Evolutionary conservation across 1,284 basidiomycete species (phyloP).

Genomic region (Rhodotorula sp.): DNA sequence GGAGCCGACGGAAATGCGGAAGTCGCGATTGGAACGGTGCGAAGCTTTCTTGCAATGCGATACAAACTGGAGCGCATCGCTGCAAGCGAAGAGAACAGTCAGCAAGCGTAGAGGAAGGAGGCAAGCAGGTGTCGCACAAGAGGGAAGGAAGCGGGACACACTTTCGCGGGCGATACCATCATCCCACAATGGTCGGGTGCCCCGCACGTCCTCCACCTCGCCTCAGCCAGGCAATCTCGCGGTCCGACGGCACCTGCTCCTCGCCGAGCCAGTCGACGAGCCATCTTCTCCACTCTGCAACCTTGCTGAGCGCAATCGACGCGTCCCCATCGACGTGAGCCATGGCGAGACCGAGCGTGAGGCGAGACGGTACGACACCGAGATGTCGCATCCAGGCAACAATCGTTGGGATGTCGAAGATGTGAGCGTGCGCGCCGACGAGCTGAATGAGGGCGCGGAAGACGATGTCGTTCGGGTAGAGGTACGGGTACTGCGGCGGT

Average conservation of each 20-base stretch:
- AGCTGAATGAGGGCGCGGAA: constrained; percentile 66
- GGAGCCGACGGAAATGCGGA: neutral
- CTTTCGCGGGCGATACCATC: neutral
- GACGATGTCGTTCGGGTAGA: constrained; percentile 56
- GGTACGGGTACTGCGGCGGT: constrained; percentile 48
- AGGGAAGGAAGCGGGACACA: neutral
- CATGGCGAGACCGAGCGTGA: constrained; percentile 63
- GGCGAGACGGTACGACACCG: constrained; percentile 56
- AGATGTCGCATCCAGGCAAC: constrained; percentile 74
- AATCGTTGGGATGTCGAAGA: constrained; percentile 63
- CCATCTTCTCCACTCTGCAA: constrained; percentile 61
- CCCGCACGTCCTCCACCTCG: constrained; percentile 19
- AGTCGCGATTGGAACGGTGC: neutral
- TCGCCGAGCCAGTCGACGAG: constrained; percentile 65
- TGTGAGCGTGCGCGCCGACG: constrained; percentile 57
- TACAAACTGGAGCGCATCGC: neutral
- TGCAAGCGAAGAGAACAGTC: neutral
- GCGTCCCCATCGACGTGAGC: constrained; percentile 66
- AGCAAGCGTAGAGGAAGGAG: neutral
- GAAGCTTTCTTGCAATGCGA: no score
- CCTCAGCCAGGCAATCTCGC: constrained; percentile 37
- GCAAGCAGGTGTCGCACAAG: neutral
- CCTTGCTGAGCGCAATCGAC: constrained; percentile 59
- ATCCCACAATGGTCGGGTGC: neutral
- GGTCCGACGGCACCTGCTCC: constrained; percentile 55